Evolutionary conservation across 2,329 filamentous ascomycete species (phyloP), one percentile per base, ranked within the genome.

Genomic region (Setomelanomma holmii): DNA sequence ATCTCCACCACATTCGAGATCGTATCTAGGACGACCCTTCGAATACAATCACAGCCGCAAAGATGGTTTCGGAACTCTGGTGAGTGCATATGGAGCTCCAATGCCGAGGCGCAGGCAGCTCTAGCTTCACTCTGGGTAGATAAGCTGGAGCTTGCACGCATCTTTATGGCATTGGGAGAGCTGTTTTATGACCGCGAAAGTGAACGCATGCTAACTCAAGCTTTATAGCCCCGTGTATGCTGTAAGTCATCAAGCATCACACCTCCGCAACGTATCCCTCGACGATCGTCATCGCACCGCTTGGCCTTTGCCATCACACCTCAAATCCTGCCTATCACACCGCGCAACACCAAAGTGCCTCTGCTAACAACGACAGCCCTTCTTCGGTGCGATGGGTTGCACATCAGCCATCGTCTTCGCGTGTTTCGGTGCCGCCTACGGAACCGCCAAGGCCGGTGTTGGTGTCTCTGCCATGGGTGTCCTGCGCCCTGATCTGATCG

Each of bases 381-480:
- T 97, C 84, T 97, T 97, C 75, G 92, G 93, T 82, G 92, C 91
- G 78, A 95, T 97, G 89, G 93, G 93, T 78, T 97, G 93, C 86
- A 95, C 89, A 72, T 89, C 87, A 65, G 91, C 92, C 79, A 96
- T 96, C 75, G 90, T 96, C 75, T 96, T 96, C 85, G 96, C 92
- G 77, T 96, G 91, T 80, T 88, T 96, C 70, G 92, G 95, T 77
- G 95, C 95, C 74, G 92, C 95, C 68, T 99, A 98, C 82, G 95
- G 95, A 80, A 99, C 95, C 68, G 95, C 95, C 76, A 99, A 99
- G 87, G 96, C 95, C 74, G 95, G 95, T 83, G 95, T 98, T 69
- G 95, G 95, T 86, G 96, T 99, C 75, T 91, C 91, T 67, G 91
- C 93, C 69, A 97, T 98, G 90, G 93, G 93, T 89, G 93, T 98